Base-by-base conservation (phyloP, 441 rosid species). In the Biscutella laevigata region DNA sequence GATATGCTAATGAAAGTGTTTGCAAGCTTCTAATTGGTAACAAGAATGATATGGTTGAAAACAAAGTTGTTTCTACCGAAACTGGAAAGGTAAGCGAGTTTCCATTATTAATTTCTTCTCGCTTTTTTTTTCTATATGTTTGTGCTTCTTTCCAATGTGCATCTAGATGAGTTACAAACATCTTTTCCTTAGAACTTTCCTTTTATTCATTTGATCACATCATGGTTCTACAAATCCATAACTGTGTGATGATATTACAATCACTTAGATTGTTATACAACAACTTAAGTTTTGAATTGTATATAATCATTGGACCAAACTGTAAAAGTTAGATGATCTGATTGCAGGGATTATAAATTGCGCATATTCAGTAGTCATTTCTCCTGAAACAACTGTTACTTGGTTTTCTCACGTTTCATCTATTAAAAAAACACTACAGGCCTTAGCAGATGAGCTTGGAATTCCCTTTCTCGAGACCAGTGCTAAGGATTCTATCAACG, bases 11-110 rank as follows among this genome's bases (percentile, higher is more conserved):
- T 71, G 94, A 86, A 17, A 89, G 75, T 61, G 97, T 89, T 1
- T 80, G 87, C 88, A 89, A 89, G 74, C 83, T 86, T 62, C 58
- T 89, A 10, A 88, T 84, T n/a, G 97, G 95, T 52, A 89, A 89
- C 62, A 89, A 86, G 63, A 83, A 90, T 50, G 97, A 89, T 80
- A 66, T 89, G 64, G 81, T 79, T 71, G 86, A 77, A 52, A 82
- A 70, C 67, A 17, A 83, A 72, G 94, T 80, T 71, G 90, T 89
- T 57, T 82, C 84, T 67, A 82, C 86, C 4, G 82, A 89, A 72
- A 83, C 95, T 40, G 97, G 82, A 13, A 80, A 86, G 90, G 97
- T 86, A 17, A 17, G 50, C 8, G 53, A 22, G n/a, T n/a, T n/a
- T n/a, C n/a, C n/a, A n/a, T n/a, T n/a, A n/a, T n/a, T n/a, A n/a